Evolutionary conservation across 257 asterid species (phyloP), one percentile per base, ranked within the genome.

Genomic region (Hygrophila difformis): DNA sequence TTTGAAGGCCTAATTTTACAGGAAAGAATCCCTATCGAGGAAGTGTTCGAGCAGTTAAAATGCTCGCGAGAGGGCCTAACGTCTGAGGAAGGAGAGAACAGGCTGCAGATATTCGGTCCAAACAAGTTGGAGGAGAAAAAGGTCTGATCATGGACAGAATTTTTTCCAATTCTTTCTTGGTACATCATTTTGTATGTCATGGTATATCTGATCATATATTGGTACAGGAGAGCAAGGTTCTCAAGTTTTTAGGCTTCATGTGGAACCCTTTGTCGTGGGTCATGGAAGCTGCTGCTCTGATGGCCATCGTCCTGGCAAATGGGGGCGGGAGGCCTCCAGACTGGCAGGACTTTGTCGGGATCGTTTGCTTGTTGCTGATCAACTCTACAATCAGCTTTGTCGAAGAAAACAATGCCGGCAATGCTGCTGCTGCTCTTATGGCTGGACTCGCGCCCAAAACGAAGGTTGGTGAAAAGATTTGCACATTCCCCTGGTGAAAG

Each of bases 341-440:
- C 82, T 64, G n/a, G n/a, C n/a, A n/a, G n/a, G n/a, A n/a, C n/a
- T n/a, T n/a, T n/a, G n/a, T n/a, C n/a, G n/a, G n/a, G 45, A 88
- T 88, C 28, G 52, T 88, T 41, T 78, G 94, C 63, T 61, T 88
- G 79, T 84, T 88, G 22, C 84, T 88, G 10, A 88, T 88, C 84
- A 88, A 88, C 83, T 86, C 96, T 36, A 82, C 96, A 0, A 86
- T 86, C 62, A 82, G 94, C 59, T 82, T 86, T 65, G 74, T 88
- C 93, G 95, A 88, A 61, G 97, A 88, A 57, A 88, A 84, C 82
- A 84, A 88, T 21, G 97, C 95, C 14, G 97, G 96, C 96, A 9
- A 94, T 94, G n/a, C n/a, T n/a, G n/a, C n/a, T n/a, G n/a, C n/a
- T n/a, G n/a, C n/a, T n/a, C n/a, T n/a, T n/a, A n/a, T n/a, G n/a